Evolutionary conservation across 2,329 filamentous ascomycete species (phyloP).

Genomic region (Trichoderma sp.): DNA sequence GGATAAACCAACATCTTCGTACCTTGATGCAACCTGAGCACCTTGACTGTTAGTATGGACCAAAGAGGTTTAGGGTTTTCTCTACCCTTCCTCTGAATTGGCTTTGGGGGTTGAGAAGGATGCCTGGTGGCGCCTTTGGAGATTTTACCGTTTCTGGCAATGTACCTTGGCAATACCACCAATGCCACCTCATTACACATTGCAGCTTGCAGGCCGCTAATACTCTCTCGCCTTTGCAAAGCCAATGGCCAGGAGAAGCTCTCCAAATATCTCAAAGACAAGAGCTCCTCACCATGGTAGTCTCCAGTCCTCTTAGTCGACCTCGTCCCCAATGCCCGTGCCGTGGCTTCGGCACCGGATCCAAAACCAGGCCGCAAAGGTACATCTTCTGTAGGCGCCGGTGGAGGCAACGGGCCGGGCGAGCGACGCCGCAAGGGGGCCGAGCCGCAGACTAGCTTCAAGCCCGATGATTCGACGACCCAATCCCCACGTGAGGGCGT

Average conservation of each 20-base stretch:
- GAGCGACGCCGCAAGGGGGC: slow-evolving; percentile 13
- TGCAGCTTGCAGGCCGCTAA: neutral
- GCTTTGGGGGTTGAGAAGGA: neutral
- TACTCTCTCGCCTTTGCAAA: neutral
- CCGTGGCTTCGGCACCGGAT: neutral
- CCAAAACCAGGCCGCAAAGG: neutral
- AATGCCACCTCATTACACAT: neutral
- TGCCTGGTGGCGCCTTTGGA: neutral
- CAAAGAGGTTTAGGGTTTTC: neutral
- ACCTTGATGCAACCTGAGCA: neutral
- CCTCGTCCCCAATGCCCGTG: neutral
- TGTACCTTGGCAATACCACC: neutral
- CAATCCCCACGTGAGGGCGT: slow-evolving; percentile 8
- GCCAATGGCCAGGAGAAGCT: neutral
- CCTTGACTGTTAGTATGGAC: neutral
- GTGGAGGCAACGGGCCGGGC: slow-evolving; percentile 14
- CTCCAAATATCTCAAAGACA: neutral
- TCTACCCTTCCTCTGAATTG: neutral
- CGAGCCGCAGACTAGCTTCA: slow-evolving; percentile 11
- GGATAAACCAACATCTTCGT: neutral
- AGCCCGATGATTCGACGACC: neutral
- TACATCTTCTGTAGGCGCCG: slow-evolving; percentile 2
- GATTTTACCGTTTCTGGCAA: slow-evolving; percentile 2
- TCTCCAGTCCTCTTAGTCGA: neutral
- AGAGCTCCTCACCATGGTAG: neutral